Percentiles rank a stretch among this genome's conserved stretches.
Conservation (phyloP, 2,329 filamentous ascomycete genomes). For the Cladophialophora chaetospira region DNA sequence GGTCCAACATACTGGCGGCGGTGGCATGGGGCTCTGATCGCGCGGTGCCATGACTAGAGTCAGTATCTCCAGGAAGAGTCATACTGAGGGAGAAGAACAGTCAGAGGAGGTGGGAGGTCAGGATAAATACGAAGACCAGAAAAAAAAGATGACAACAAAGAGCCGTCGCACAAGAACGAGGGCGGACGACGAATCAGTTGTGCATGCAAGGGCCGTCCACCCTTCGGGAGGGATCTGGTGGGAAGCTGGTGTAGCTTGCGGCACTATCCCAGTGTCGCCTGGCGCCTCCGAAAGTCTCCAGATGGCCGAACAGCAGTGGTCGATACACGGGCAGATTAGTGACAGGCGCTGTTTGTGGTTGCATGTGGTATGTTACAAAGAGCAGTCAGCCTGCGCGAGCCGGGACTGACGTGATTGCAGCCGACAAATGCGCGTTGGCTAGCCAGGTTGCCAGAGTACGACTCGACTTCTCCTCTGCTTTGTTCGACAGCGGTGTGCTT, state of each 20-base stretch:
- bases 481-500: constrained; percentile 11
- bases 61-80: constrained; percentile 24
- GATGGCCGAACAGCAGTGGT: constrained; percentile 8
- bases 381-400: constrained; percentile 26
- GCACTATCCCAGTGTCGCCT: constrained; percentile 27
- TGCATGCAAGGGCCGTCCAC: constrained; percentile 30
- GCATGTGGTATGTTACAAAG: constrained; percentile 28
- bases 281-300: constrained; percentile 19
- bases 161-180: constrained; percentile 28
- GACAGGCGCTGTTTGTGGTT: constrained; percentile 14
- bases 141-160: constrained; percentile 33
- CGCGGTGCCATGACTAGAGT: constrained; percentile 32
- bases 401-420: constrained; percentile 27
- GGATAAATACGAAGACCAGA: constrained; percentile 29
- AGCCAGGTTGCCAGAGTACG: constrained; percentile 2
- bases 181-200: constrained; percentile 30
- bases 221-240: constrained; percentile 29
- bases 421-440: constrained; percentile 10
- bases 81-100: constrained; percentile 28
- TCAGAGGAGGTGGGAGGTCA: constrained; percentile 16
- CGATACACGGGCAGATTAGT: constrained; percentile 8
- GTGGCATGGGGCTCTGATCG: constrained; percentile 35
- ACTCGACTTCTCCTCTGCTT: background rate
- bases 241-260: constrained; percentile 22
- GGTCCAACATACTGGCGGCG: constrained; percentile 30